Base-by-base conservation (phyloP, 2,329 filamentous ascomycete species). In the Harringtonia aguacate region DNA sequence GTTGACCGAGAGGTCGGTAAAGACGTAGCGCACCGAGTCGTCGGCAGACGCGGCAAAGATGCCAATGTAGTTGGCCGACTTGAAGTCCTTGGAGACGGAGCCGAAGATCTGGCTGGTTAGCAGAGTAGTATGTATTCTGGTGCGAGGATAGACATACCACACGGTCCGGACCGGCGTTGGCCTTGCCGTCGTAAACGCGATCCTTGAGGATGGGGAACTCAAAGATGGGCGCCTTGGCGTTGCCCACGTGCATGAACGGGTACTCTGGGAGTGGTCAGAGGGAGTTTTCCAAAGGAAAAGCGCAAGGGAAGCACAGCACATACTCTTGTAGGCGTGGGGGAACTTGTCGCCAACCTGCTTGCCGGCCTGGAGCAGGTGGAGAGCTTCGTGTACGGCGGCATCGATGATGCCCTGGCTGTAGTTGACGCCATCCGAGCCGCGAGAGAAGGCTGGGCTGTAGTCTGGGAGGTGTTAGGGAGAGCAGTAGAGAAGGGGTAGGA, bases 31-130 rank as follows among this genome's bases (percentile, higher is more conserved):
- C 18, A 10, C 22, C 27, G 20, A 17, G 14, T 21, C 39, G 9
- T 42, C 38, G n/a, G 13, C 22, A 13, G n/a, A 21, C 4, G 39
- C 36, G 27, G 28, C 39, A 22, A 44, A 37, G 18, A 50, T 29
- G 31, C 42, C 49, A 29, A 48, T 39, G 36, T 44, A 51, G 21
- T 40, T 43, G 42, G 47, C 47, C n/a, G 49, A 45, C 28, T 31
- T 36, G 36, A 41, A 51, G 43, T 48, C 49, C 37, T 37, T 48
- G 33, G 38, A 14, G 17, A 51, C 49, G 4, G 48, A 50, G n/a
- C 48, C 49, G 29, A 51, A 50, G 4, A 50, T 39, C 43, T 45
- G 24, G 8, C n/a, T 7, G 22, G 29, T 38, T 27, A 44, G 35
- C 14, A 4, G 35, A 10, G 5, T 33, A n/a, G 18, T 3, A 40